Percentiles rank a stretch among this genome's conserved stretches.
Evolutionary conservation across 2,329 filamentous ascomycete species (phyloP).

Genomic region (Colletotrichum sp.): DNA sequence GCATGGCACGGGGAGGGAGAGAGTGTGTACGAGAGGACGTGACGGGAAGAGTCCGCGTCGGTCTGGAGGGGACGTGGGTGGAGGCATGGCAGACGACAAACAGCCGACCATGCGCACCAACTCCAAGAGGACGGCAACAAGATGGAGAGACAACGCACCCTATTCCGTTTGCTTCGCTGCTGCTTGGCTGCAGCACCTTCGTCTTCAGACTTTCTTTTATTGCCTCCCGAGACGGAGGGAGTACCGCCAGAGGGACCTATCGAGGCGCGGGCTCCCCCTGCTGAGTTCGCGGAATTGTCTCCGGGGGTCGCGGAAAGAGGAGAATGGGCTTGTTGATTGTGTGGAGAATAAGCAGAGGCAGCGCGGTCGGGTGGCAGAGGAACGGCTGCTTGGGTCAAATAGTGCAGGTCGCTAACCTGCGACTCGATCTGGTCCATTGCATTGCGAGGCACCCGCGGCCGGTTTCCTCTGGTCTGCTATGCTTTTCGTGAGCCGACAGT

Average conservation of each 20-base stretch:
- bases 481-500: background rate
- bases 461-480: background rate
- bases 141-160: conserved; percentile 46
- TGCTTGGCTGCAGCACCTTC: conserved; percentile 49
- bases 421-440: conserved; percentile 60
- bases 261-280: conserved; percentile 7
- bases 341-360: conserved; percentile 26
- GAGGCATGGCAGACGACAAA: background rate
- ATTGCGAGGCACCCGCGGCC: conserved; percentile 8
- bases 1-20: background rate
- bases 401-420: conserved; percentile 60
- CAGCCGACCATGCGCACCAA: background rate
- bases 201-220: conserved; percentile 44
- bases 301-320: conserved; percentile 41
- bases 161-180: conserved; percentile 65
- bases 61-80: background rate
- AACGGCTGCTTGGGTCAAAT: conserved; percentile 47
- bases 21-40: background rate
- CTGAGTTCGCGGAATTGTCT: conserved; percentile 52
- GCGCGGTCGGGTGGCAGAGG: conserved; percentile 26
- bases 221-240: conserved; percentile 10
- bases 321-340: conserved; percentile 28
- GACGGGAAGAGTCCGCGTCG: background rate
- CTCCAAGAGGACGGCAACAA: background rate
- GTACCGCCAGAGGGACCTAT: conserved; percentile 7